These are phyloP conservation scores for Nannochloropsis salina DNA, from an alignment of 108 stramenopile species.

Conservation along the genomic window DNA sequence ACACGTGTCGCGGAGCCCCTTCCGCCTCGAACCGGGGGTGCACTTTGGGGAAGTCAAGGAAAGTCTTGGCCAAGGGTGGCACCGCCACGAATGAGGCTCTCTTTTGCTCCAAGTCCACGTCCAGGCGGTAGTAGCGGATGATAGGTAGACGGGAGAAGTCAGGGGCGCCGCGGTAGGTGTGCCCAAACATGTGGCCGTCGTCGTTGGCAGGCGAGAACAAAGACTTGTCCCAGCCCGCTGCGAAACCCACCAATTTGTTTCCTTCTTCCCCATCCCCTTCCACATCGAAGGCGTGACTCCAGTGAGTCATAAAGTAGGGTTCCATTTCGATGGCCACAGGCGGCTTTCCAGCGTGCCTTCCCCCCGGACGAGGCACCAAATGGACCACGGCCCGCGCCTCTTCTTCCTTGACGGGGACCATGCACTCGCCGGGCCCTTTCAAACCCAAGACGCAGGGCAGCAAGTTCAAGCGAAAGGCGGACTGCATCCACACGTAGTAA, in stretches of 20 bases:
- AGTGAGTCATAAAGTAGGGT: conserved; percentile 5
- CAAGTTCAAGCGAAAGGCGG: neutral
- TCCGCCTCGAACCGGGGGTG: neutral
- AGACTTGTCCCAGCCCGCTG: neutral
- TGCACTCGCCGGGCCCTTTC: neutral
- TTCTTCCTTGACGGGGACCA: neutral
- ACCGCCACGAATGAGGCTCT: neutral
- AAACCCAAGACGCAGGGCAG: neutral
- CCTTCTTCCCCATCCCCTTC: neutral
- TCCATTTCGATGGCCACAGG: neutral
- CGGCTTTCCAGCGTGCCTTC: neutral
- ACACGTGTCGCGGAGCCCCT: neutral
- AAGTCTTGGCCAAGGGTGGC: neutral
- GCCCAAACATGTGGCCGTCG: conserved; percentile 4
- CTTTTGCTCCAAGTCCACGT: neutral
- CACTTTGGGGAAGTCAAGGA: neutral
- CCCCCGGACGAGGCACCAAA: conserved; percentile 16
- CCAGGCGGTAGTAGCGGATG: neutral
- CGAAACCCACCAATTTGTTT: neutral
- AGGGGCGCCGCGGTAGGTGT: neutral
- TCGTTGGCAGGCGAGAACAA: neutral
- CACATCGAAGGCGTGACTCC: neutral
- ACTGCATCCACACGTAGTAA: conserved; percentile 20
- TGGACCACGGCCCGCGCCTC: neutral
- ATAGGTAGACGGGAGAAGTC: neutral